Evolutionary conservation across 257 asterid genomes (phyloP).

Genomic region (Apocynum venetum): DNA sequence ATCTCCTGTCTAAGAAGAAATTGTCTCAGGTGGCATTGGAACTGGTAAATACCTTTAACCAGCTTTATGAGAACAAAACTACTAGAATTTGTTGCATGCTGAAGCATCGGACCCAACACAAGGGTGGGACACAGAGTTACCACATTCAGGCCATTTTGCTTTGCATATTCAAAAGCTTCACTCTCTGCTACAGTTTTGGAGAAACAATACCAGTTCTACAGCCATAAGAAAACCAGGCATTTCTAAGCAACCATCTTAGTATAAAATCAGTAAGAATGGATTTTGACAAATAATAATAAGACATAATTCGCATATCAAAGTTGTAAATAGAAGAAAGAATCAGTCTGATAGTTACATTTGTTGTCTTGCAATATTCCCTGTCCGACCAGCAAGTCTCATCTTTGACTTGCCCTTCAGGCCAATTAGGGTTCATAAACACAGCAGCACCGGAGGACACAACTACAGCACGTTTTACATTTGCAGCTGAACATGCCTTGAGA

Average conservation of each 20-base stretch:
- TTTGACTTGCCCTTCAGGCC: conserved; percentile 48
- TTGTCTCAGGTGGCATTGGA: background rate
- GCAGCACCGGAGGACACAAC: conserved; percentile 69
- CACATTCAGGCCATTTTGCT: conserved; percentile 47
- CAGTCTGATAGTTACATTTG: conserved; percentile 37
- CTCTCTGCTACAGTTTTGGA: conserved; percentile 76
- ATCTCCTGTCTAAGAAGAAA: background rate
- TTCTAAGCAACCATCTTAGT: background rate
- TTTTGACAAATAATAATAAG: background rate
- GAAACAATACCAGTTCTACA: conserved; percentile 75
- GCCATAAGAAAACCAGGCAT: background rate
- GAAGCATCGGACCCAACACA: conserved; percentile 75
- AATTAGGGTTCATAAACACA: conserved; percentile 47
- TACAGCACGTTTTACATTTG: conserved; percentile 53
- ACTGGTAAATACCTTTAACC: conserved; percentile 47
- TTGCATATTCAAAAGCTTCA: conserved; percentile 62
- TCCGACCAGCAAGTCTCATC: conserved; percentile 92
- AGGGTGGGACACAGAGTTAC: conserved; percentile 53
- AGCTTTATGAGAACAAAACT: conserved; percentile 51
- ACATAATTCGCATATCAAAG: background rate
- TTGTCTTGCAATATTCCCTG: conserved; percentile 60
- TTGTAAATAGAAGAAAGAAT: background rate
- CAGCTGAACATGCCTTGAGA: conserved; percentile 70
- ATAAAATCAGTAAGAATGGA: background rate
- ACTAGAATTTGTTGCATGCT: conserved; percentile 52